Conservation (phyloP, 805 yeast species). For the Teunomyces pallodes region DNA sequence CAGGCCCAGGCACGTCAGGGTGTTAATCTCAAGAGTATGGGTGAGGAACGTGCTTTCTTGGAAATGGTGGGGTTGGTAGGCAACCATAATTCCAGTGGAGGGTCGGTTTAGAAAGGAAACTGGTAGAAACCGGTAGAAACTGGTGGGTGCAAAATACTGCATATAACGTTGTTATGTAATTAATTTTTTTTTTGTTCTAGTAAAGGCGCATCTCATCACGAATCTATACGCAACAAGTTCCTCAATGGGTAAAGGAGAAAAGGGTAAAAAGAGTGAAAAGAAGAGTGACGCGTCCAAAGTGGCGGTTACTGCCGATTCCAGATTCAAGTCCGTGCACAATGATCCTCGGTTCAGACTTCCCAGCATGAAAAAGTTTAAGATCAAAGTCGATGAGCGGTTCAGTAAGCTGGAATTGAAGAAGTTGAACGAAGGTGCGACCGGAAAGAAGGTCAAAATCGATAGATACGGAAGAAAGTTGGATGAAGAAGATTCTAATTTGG, state of each 20-base stretch:
- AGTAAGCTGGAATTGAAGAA: constrained; percentile 59
- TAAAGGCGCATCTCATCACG: background rate
- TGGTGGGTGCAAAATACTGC: background rate
- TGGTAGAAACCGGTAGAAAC: too few species aligned
- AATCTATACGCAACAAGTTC: background rate
- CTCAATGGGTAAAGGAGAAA: constrained; percentile 9
- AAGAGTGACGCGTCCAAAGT: constrained; percentile 3
- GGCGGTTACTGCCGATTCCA: constrained; percentile 58
- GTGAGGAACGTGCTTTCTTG: constrained; percentile 80
- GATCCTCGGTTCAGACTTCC: constrained; percentile 89
- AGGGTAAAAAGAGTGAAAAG: constrained; percentile 1
- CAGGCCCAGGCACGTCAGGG: constrained; percentile 79
- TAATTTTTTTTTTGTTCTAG: background rate
- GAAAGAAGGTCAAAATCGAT: constrained; percentile 71
- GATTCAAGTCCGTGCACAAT: constrained; percentile 74
- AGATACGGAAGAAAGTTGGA: constrained; percentile 79
- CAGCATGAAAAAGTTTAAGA: constrained; percentile 63
- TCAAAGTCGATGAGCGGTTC: constrained; percentile 84
- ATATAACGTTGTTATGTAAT: background rate
- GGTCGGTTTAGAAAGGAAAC: constrained; percentile 35
- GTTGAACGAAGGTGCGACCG: constrained; percentile 37
- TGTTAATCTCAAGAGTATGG: constrained; percentile 61
- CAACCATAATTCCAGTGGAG: constrained; percentile 43
- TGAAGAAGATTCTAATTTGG: constrained; percentile 41
- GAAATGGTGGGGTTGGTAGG: constrained; percentile 77